Evolutionary conservation across 352 stramenopile species (phyloP).

Genomic region (Peronospora destructor): DNA sequence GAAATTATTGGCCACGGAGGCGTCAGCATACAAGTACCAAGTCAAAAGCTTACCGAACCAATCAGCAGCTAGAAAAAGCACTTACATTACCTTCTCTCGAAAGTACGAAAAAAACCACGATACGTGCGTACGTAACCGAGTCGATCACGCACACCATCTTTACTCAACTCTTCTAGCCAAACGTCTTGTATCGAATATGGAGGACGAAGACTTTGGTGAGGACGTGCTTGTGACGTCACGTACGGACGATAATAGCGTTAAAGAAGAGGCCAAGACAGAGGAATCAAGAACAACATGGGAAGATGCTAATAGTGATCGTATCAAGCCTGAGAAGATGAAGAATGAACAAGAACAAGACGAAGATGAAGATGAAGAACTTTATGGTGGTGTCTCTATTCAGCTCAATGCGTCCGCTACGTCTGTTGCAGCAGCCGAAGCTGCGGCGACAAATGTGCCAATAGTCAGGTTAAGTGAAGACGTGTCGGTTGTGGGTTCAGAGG

Average conservation of each 20-base stretch:
- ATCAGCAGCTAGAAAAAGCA: constrained; percentile 20
- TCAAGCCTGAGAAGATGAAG: constrained; percentile 15
- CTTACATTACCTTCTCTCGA: not conserved
- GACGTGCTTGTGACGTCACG: constrained; percentile 56
- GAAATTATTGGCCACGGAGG: constrained; percentile 82
- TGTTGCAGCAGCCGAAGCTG: constrained; percentile 11
- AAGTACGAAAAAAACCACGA: too few species aligned
- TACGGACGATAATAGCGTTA: constrained; percentile 8
- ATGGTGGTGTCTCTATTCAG: constrained; percentile 71
- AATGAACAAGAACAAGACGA: constrained; percentile 51
- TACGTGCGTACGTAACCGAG: too few species aligned
- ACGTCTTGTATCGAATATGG: constrained; percentile 7
- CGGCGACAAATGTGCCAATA: constrained; percentile 5
- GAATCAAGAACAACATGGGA: constrained; percentile 28
- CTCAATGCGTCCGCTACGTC: constrained; percentile 38
- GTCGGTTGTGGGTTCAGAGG: constrained; percentile 51
- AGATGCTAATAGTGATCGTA: not conserved
- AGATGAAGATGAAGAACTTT: constrained; percentile 70
- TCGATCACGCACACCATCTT: too few species aligned
- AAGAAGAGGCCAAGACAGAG: constrained; percentile 28
- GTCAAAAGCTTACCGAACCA: constrained; percentile 24
- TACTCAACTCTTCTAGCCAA: too few species aligned
- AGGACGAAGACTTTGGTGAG: constrained; percentile 80
- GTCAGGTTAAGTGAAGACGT: constrained; percentile 9
- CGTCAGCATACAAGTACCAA: constrained; percentile 65